Percentiles rank a stretch among this genome's conserved stretches.
These are phyloP conservation scores for Gymnopilus dilepis DNA, from an alignment of 768 basidiomycete species.

Conservation along the genomic window DNA sequence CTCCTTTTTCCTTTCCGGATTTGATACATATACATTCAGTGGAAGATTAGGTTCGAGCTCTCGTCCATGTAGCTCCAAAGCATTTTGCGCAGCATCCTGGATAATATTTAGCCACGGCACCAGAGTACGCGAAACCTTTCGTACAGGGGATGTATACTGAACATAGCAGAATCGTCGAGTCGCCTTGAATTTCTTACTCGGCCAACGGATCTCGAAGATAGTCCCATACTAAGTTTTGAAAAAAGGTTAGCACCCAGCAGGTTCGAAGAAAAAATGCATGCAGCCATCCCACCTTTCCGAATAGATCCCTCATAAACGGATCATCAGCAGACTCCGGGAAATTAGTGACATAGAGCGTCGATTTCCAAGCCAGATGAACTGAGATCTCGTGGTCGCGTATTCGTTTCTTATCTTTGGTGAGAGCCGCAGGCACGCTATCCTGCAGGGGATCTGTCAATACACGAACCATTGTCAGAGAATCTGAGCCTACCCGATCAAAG, in stretches of 20 bases:
- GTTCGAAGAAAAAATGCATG: background rate
- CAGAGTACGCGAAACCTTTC: background rate
- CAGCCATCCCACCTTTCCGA: constrained; percentile 68
- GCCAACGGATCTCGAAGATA: constrained; percentile 96
- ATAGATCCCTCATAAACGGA: constrained; percentile 70
- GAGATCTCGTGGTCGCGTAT: constrained; percentile 75
- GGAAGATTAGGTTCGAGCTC: constrained; percentile 73
- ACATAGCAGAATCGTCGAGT: constrained; percentile 94
- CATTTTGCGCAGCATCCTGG: constrained; percentile 70
- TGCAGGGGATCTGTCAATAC: constrained; percentile 30
- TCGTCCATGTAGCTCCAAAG: constrained; percentile 79
- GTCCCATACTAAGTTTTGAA: constrained; percentile 70
- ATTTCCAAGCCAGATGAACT: constrained; percentile 92
- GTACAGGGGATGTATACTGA: constrained; percentile 84
- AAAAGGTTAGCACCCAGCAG: background rate
- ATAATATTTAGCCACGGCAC: background rate
- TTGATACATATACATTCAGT: constrained; percentile 84
- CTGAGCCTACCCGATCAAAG: constrained; percentile 54
- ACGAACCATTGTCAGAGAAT: no score
- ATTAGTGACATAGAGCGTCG: constrained; percentile 95
- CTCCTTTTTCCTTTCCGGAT: constrained; percentile 88
- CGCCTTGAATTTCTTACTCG: constrained; percentile 94
- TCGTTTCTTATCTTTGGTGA: constrained; percentile 95
- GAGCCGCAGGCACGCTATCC: constrained; percentile 83
- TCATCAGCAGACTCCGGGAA: constrained; percentile 90